These are phyloP conservation scores for Neurospora tetrasperma DNA, from an alignment of 495 filamentous ascomycete species.

Conservation along the genomic window DNA sequence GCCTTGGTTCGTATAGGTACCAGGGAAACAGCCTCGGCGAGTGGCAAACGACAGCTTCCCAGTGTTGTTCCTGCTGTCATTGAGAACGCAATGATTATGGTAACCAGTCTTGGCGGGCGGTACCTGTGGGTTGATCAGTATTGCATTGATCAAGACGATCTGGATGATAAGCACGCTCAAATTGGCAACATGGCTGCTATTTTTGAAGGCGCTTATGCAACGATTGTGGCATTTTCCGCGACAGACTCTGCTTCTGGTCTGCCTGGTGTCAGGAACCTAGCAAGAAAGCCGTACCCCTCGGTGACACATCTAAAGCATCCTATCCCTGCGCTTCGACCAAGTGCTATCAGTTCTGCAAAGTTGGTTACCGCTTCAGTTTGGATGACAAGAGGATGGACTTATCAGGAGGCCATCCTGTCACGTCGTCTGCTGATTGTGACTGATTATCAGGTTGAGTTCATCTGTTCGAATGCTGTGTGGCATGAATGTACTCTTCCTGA, in stretches of 20 bases:
- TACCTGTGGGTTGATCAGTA: conserved; percentile 10
- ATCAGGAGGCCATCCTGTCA: conserved; percentile 29
- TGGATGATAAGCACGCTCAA: not conserved
- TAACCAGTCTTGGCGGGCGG: not conserved
- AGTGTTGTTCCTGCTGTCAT: not conserved
- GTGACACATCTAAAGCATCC: not conserved
- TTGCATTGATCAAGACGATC: conserved; percentile 6
- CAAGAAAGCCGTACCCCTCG: not conserved
- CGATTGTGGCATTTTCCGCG: not conserved
- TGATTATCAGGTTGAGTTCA: conserved; percentile 15
- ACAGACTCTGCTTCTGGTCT: not conserved
- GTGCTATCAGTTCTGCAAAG: not conserved
- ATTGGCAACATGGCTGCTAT: not conserved
- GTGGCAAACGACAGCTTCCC: not conserved
- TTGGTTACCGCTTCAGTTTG: conserved; percentile 9
- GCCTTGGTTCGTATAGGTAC: too few relatives aligned
- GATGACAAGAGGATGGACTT: conserved; percentile 29
- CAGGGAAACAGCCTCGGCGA: accelerated
- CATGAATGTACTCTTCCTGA: not conserved
- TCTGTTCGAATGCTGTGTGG: conserved; percentile 13
- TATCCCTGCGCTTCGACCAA: not conserved
- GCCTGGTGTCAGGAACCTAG: not conserved
- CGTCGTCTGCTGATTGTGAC: conserved; percentile 23
- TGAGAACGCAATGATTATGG: conserved; percentile 1
- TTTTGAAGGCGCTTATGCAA: not conserved